Conservation (phyloP, 163 green algal genomes). For the Chlamydomonas reinhardtii region DNA sequence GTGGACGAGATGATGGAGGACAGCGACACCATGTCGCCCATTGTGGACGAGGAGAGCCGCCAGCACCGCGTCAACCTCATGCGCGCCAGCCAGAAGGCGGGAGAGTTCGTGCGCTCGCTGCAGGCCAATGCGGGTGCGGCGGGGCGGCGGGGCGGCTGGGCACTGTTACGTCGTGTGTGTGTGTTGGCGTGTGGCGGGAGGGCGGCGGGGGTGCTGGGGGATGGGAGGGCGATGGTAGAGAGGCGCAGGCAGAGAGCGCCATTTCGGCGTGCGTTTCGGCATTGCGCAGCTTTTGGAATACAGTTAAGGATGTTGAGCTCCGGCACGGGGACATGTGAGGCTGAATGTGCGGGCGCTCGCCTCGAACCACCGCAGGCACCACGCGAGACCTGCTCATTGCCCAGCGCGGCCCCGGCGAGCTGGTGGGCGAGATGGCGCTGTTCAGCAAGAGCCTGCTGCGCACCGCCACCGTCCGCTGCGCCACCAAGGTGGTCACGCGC, state of each 20-base stretch:
- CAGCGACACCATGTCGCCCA: conserved; percentile 51
- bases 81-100: conserved; percentile 62
- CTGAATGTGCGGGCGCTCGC: too few relatives aligned
- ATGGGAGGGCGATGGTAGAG: too few relatives aligned
- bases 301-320: too few relatives aligned
- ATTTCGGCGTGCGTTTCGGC: too few relatives aligned
- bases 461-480: conserved; percentile 63
- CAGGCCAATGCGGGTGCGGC: conserved; percentile 50
- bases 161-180: too few relatives aligned
- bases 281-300: too few relatives aligned
- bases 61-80: conserved; percentile 42
- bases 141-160: too few relatives aligned
- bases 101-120: conserved; percentile 66
- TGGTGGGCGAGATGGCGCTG: conserved; percentile 83
- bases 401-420: conserved; percentile 71
- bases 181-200: too few relatives aligned
- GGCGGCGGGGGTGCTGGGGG: too few relatives aligned
- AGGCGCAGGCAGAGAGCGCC: too few relatives aligned
- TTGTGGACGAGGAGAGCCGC: conserved; percentile 67
- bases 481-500: conserved; percentile 48
- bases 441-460: conserved; percentile 62
- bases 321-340: too few relatives aligned
- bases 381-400: conserved; percentile 70
- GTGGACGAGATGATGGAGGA: conserved; percentile 45
- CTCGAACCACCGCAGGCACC: conserved; percentile 36